Conservation (phyloP, 345 rosid species). For the Pugionium dolabratum region DNA sequence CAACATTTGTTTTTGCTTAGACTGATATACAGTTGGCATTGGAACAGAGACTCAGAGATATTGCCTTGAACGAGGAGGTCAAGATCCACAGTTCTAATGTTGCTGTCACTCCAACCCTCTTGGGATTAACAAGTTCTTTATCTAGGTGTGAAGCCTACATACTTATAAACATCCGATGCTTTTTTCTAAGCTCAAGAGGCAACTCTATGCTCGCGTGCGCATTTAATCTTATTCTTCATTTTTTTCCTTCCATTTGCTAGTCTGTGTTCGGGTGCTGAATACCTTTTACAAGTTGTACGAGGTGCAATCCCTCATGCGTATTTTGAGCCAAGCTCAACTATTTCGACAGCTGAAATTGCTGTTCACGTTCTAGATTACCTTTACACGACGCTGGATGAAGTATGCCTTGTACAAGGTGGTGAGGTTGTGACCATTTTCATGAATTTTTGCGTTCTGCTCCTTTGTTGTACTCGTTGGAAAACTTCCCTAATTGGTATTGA, state of each 20-base stretch:
- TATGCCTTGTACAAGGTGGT: conserved; percentile 85
- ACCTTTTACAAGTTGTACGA: conserved; percentile 59
- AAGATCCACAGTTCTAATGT: conserved; percentile 49
- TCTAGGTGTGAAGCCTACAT: conserved; percentile 56
- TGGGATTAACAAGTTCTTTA: conserved; percentile 76
- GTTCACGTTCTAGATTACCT: conserved; percentile 79
- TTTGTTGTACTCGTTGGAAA: conserved; percentile 9
- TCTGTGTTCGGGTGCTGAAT: conserved; percentile 40
- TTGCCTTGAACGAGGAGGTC: conserved; percentile 84
- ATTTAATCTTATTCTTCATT: not conserved
- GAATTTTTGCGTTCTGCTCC: conserved; percentile 6
- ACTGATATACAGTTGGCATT: conserved; percentile 32
- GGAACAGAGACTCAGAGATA: conserved; percentile 62
- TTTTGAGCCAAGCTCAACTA: conserved; percentile 52
- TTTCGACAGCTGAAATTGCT: conserved; percentile 62
- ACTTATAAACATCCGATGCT: not conserved
- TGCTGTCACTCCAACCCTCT: conserved; percentile 62
- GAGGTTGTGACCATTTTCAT: conserved; percentile 61
- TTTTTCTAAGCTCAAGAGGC: not conserved
- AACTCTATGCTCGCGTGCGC: not conserved
- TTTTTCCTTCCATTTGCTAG: conserved; percentile 24
- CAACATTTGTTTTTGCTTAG: conserved; percentile 5
- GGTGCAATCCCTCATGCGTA: conserved; percentile 66
- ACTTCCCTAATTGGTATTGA: conserved; percentile 20
- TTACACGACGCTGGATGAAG: conserved; percentile 72